Evolutionary conservation across 2,329 filamentous ascomycete species (phyloP).

Genomic region (Stagonosporopsis vannaccii): DNA sequence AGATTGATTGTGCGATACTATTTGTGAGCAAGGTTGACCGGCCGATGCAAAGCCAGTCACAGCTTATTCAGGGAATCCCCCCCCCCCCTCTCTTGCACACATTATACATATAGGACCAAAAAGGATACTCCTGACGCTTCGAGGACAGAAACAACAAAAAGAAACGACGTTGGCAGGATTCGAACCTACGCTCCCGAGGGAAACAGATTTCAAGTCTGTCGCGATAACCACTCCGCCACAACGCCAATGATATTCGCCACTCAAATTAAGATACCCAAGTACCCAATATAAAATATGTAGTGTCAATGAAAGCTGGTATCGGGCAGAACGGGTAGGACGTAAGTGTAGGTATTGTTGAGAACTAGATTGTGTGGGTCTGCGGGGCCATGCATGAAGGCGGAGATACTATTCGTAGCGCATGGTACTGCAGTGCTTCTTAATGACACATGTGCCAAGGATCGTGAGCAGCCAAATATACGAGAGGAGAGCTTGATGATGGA

Average conservation of each 20-base stretch:
- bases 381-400: neutral
- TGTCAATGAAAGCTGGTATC: neutral
- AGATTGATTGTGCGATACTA: too few relatives aligned
- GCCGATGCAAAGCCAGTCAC: too few relatives aligned
- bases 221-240: constrained; percentile 49
- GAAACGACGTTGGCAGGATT: constrained; percentile 45
- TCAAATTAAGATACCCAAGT: neutral
- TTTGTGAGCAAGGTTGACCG: too few relatives aligned
- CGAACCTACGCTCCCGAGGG: constrained; percentile 48
- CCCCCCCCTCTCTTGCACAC: too few relatives aligned
- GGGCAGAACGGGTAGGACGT: neutral
- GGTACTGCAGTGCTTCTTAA: neutral
- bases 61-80: too few relatives aligned
- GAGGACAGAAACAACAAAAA: constrained; percentile 9
- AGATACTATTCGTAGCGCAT: neutral
- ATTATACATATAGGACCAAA: too few relatives aligned
- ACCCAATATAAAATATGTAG: neutral
- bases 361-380: neutral
- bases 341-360: neutral
- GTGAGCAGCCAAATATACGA: neutral
- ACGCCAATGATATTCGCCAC: constrained; percentile 21
- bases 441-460: neutral
- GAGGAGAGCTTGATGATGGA: too few relatives aligned
- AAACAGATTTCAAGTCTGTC: constrained; percentile 51
- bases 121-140: constrained; percentile 3